Conservation (phyloP, 2,329 filamentous ascomycete species). For the Tolypocladium pustulatum region DNA sequence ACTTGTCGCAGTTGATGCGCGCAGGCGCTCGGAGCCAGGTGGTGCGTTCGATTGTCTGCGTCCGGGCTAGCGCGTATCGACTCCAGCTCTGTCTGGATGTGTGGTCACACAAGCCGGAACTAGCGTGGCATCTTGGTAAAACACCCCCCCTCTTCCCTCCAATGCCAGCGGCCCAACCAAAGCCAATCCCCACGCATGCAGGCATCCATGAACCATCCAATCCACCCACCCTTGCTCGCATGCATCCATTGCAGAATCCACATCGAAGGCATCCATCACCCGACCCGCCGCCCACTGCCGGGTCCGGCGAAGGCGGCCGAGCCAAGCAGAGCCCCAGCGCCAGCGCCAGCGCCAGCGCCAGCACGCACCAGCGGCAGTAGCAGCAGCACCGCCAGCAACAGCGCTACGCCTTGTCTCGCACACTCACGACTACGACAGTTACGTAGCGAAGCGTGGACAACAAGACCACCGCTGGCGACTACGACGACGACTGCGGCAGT, state of each 20-base stretch:
- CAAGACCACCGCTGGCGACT: background rate
- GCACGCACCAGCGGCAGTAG: background rate
- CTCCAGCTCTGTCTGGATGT: background rate
- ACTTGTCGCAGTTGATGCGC: background rate
- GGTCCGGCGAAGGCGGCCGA: background rate
- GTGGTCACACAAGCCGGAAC: background rate
- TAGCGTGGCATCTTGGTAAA: background rate
- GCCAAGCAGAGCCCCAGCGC: background rate
- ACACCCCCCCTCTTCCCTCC: background rate
- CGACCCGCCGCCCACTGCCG: background rate
- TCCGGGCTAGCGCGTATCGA: background rate
- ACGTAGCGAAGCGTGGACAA: background rate
- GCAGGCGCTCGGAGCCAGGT: background rate
- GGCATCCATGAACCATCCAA: background rate
- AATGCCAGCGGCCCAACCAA: background rate
- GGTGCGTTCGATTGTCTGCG: background rate
- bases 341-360: background rate
- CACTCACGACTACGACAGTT: background rate
- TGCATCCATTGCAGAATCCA: background rate
- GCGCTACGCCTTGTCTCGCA: background rate
- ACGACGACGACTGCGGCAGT: background rate
- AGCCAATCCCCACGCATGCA: background rate
- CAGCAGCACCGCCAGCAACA: background rate
- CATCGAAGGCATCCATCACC: background rate
- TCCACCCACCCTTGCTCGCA: background rate